A percentile compares a stretch with the other conserved stretches of the same genome.
These are phyloP conservation scores for Colletotrichum echinochloae DNA, from an alignment of 2,329 filamentous ascomycete species.

Conservation along the genomic window DNA sequence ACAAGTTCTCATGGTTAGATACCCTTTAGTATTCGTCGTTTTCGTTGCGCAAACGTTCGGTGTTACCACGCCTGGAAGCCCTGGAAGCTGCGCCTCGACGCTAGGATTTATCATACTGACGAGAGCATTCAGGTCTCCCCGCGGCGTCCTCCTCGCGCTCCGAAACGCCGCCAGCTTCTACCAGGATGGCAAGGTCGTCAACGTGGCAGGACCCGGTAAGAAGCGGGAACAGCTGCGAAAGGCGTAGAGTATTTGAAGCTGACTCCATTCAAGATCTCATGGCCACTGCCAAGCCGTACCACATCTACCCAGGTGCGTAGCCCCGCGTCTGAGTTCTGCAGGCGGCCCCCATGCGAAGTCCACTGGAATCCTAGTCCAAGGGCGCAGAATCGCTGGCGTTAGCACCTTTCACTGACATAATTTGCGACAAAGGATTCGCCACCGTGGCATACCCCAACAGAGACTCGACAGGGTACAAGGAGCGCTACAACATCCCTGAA, in stretches of 20 bases:
- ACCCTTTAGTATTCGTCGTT: background rate
- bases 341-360: background rate
- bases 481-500: slow-evolving; percentile 76
- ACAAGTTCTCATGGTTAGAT: slow-evolving; percentile 13
- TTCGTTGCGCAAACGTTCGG: background rate
- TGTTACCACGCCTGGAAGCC: background rate
- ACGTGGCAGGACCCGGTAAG: slow-evolving; percentile 19
- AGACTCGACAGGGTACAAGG: slow-evolving; percentile 73
- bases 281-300: slow-evolving; percentile 30
- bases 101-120: background rate
- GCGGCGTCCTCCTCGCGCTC: slow-evolving; percentile 5
- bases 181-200: slow-evolving; percentile 20
- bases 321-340: background rate
- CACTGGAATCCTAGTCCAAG: too few species aligned
- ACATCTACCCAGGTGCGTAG: slow-evolving; percentile 28
- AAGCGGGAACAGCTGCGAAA: background rate
- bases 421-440: slow-evolving; percentile 59
- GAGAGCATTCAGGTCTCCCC: background rate
- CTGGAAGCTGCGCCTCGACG: background rate
- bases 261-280: slow-evolving; percentile 14
- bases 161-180: slow-evolving; percentile 21
- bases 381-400: background rate
- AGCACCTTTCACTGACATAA: background rate
- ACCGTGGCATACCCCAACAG: slow-evolving; percentile 80
- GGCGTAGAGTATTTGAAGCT: background rate